Evolutionary conservation across 257 asterid genomes (phyloP), one percentile per base, ranked within the genome.

Genomic region (Cynanchum wilfordii): DNA sequence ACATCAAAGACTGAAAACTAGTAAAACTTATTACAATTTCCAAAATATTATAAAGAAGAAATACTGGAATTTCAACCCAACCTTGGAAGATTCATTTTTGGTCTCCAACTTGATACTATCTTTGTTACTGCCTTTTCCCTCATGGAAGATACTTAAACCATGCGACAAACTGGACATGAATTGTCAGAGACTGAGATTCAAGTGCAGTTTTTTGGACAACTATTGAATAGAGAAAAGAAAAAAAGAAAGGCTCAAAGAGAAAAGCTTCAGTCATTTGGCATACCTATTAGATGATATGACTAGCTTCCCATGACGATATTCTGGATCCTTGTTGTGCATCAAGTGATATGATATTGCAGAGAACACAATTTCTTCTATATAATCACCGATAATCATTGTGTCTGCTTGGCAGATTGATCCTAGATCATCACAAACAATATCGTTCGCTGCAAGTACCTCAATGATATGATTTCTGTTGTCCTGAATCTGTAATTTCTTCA

Each of bases 271-370:
- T 2, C 24, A 44, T 57, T 71, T 68, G 42, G 17, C 68, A 80
- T 75, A 95, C 99, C 98, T 95, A 57, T 81, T 82, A 33, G 98
- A 84, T 66, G 99, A 95, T 78, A 95, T 92, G 75, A 92, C 82
- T 70, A 95, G 97, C 92, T 90, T 95, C 74, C 99, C 98, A 56
- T 90, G 92, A 6, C 97, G 95, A 83, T 95, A 95, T 76, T 86
- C 96, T 22, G 95, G 97, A 64, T 92, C 86, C 75, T 88, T 84
- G 70, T 72, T 86, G 63, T 86, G 78, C 92, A 86, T 83, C 84
- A 95, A 79, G 82, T 95, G 99, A 76, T 79, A 80, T 3, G 97
- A 92, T 78, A 95, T 73, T 69, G 99, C 99, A 44, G 96, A 90
- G 65, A 95, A 84, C 25, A 95, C 91, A 52, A 92, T 92, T 83